A percentile compares a stretch with the other conserved stretches of the same genome.
These are phyloP conservation scores for Cryptosporidium felis DNA, from an alignment of 169 alveolate species.

Conservation along the genomic window DNA sequence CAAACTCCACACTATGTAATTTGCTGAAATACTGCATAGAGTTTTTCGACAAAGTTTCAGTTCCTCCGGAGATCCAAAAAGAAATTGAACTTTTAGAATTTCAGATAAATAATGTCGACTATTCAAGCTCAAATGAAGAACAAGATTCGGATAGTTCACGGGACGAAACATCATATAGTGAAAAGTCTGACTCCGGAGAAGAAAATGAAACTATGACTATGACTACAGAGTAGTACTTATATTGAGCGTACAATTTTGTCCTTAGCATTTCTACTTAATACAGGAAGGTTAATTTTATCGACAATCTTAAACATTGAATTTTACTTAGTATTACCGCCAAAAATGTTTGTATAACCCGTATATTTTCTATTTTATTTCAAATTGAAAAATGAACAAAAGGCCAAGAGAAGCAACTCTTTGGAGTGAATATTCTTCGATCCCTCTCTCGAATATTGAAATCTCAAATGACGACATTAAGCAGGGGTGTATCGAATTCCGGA, in stretches of 20 bases:
- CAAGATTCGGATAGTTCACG: too few relatives aligned
- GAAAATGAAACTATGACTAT: neutral
- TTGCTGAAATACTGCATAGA: constrained; percentile 30
- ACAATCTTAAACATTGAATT: too few relatives aligned
- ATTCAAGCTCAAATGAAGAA: too few relatives aligned
- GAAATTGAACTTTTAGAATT: constrained; percentile 41
- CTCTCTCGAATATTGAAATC: constrained; percentile 80
- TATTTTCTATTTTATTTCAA: neutral
- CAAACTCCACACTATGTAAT: neutral
- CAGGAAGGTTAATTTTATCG: too few relatives aligned
- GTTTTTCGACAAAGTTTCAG: constrained; percentile 27
- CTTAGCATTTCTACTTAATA: too few relatives aligned
- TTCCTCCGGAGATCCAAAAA: constrained; percentile 48
- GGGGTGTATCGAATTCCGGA: constrained; percentile 80
- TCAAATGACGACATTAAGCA: constrained; percentile 79
- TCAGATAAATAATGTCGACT: constrained; percentile 22
- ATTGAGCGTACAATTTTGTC: too few relatives aligned
- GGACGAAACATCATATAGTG: too few relatives aligned
- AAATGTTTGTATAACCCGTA: neutral
- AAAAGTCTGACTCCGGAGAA: neutral
- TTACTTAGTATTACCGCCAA: constrained; percentile 52
- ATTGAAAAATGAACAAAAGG: constrained; percentile 27
- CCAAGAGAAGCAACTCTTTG: constrained; percentile 23
- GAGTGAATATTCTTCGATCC: constrained; percentile 53
- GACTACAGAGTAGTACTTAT: too few relatives aligned